phyloP scores from a whole-genome alignment of 768 basidiomycete species.

The Chalciporus pseudorubinellus region DNA sequence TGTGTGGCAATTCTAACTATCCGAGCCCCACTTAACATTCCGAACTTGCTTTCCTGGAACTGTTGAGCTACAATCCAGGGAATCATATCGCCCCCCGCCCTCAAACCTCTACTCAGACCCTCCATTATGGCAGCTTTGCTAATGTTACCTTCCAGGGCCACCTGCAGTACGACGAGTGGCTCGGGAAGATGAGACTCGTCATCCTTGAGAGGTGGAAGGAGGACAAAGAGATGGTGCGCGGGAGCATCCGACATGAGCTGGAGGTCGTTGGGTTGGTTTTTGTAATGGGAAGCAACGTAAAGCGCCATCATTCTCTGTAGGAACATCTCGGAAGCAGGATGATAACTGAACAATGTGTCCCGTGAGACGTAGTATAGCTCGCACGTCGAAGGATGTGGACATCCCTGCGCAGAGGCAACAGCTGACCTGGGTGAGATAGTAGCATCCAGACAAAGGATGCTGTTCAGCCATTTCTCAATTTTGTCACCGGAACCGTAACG shows the following conservation, averaged over 20 bases:
- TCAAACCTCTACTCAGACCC: slow-evolving; percentile 75
- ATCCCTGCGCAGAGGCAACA: slow-evolving; percentile 55
- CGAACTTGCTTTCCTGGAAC: slow-evolving; percentile 96
- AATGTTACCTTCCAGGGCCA: slow-evolving; percentile 93
- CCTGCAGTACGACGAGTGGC: slow-evolving; percentile 92
- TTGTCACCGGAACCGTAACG: slow-evolving; percentile 85
- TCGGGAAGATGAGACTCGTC: slow-evolving; percentile 91
- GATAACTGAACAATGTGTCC: slow-evolving; percentile 95
- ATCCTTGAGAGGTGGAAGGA: slow-evolving; percentile 88
- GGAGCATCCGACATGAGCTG: slow-evolving; percentile 96
- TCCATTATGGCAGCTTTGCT: slow-evolving; percentile 83
- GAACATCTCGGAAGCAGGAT: slow-evolving; percentile 96
- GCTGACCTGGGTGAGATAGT: slow-evolving; percentile 51
- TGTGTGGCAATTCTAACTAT: slow-evolving; percentile 93
- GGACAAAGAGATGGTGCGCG: slow-evolving; percentile 93
- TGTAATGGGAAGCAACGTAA: slow-evolving; percentile 97
- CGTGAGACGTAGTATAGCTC: slow-evolving; percentile 94
- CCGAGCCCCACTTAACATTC: slow-evolving; percentile 83
- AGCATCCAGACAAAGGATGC: slow-evolving; percentile 87
- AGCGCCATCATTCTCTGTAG: slow-evolving; percentile 98
- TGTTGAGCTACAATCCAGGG: slow-evolving; percentile 95
- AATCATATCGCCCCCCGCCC: slow-evolving; percentile 94
- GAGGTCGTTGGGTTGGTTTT: slow-evolving; percentile 99
- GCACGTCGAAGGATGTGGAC: slow-evolving; percentile 91
- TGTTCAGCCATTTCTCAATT: slow-evolving; percentile 93